Conservation (phyloP, 2,329 filamentous ascomycete species). For the Fusarium continuum region DNA sequence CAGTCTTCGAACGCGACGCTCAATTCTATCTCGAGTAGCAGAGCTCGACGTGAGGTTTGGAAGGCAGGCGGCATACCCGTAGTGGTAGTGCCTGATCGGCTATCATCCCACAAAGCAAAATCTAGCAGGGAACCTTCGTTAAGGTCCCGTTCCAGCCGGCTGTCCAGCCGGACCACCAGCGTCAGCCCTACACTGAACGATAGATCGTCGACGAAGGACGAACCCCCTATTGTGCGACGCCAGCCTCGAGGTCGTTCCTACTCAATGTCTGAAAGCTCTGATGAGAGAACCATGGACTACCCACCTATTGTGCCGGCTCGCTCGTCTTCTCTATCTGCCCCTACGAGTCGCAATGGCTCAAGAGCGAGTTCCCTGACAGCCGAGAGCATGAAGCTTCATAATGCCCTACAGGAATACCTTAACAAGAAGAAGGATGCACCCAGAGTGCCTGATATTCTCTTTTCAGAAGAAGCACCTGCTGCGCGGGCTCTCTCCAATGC, state of each 20-base stretch:
- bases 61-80: conserved; percentile 70
- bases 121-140: conserved; percentile 63
- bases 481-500: conserved; percentile 18
- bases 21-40: conserved; percentile 62
- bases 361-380: conserved; percentile 65
- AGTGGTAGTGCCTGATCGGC: conserved; percentile 67
- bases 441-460: conserved; percentile 23
- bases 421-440: conserved; percentile 25
- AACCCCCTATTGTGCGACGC: conserved; percentile 55
- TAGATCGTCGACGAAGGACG: conserved; percentile 54
- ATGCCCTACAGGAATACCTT: conserved; percentile 49
- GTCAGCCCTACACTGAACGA: conserved; percentile 58
- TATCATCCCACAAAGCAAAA: conserved; percentile 62
- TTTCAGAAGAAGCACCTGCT: conserved; percentile 17
- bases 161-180: conserved; percentile 63
- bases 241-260: conserved; percentile 53
- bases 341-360: conserved; percentile 67
- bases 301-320: conserved; percentile 66
- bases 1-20: conserved; percentile 58
- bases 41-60: conserved; percentile 66
- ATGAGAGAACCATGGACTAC: conserved; percentile 68
- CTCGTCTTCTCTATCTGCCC: conserved; percentile 69
- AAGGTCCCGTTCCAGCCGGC: conserved; percentile 68
- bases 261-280: conserved; percentile 60
- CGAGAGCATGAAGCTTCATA: conserved; percentile 67